phyloP scores from a whole-genome alignment of 73 alveolate genomes.

The Paraurostyla sp. region DNA sequence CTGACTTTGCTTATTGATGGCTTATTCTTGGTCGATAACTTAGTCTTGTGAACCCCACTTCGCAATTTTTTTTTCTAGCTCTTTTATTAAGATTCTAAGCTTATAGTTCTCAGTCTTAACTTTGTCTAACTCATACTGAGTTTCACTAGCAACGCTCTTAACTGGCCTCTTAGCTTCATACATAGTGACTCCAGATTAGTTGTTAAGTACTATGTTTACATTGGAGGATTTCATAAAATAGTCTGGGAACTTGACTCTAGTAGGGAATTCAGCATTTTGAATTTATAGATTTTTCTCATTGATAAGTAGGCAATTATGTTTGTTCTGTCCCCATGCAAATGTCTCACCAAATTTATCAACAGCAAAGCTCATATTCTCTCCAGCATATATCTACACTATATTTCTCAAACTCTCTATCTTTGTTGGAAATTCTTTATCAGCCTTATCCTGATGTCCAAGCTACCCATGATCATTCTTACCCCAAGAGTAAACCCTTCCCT shows the following conservation, averaged over 20 bases:
- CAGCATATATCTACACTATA: slow-evolving; percentile 65
- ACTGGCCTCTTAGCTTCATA: slow-evolving; percentile 48
- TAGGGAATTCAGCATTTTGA: background rate
- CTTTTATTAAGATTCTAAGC: slow-evolving; percentile 15
- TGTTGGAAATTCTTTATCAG: background rate
- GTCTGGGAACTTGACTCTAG: background rate
- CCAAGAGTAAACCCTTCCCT: slow-evolving; percentile 83
- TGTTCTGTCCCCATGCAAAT: slow-evolving; percentile 71
- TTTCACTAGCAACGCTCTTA: slow-evolving; percentile 28
- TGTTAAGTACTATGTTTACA: background rate
- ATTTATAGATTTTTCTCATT: background rate
- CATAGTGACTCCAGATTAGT: slow-evolving; percentile 6
- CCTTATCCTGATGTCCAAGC: slow-evolving; percentile 71
- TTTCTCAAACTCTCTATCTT: background rate
- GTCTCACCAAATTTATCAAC: slow-evolving; percentile 70
- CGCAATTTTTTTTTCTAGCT: background rate
- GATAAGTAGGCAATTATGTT: slow-evolving; percentile 9
- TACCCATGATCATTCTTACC: slow-evolving; percentile 87
- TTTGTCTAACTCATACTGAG: slow-evolving; percentile 17
- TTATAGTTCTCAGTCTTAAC: slow-evolving; percentile 4
- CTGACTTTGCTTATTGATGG: background rate
- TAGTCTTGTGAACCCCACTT: slow-evolving; percentile 5
- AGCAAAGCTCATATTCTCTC: slow-evolving; percentile 71
- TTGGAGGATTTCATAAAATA: background rate
- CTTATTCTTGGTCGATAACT: background rate